Evolutionary conservation across 768 basidiomycete species (phyloP).

Genomic region (Russula earlei): DNA sequence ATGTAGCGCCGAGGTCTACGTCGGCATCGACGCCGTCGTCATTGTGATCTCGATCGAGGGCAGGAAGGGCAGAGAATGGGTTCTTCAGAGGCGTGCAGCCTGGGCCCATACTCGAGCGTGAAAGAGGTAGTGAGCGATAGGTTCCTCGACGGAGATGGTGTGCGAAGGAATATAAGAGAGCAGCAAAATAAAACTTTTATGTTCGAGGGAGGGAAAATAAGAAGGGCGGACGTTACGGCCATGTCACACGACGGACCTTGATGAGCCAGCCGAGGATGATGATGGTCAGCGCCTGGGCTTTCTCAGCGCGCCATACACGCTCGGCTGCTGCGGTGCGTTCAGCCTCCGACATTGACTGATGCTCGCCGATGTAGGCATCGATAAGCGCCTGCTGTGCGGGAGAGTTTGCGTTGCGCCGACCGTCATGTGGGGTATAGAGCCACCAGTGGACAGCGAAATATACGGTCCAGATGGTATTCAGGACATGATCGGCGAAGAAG

Average conservation of each 20-base stretch:
- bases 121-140: conserved; percentile 68
- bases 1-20: conserved; percentile 47
- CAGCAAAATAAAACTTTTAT: conserved; percentile 78
- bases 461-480: conserved; percentile 86
- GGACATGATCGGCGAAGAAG: conserved; percentile 84
- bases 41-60: background rate
- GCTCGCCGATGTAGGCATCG: conserved; percentile 33
- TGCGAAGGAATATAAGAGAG: conserved; percentile 88
- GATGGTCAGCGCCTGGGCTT: conserved; percentile 66
- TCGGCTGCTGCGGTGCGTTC: conserved; percentile 67
- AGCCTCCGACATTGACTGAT: conserved; percentile 48
- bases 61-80: conserved; percentile 33
- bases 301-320: conserved; percentile 84
- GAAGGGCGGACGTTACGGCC: background rate
- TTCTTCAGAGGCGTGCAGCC: conserved; percentile 12
- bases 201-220: background rate
- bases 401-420: conserved; percentile 69
- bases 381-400: conserved; percentile 83
- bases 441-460: conserved; percentile 91
- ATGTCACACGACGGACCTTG: conserved; percentile 50
- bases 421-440: conserved; percentile 87
- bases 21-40: conserved; percentile 45
- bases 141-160: conserved; percentile 85
- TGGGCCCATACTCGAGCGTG: conserved; percentile 15
- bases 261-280: conserved; percentile 77